Evolutionary conservation across 257 asterid genomes (phyloP).

Genomic region (Prunella vulgaris): DNA sequence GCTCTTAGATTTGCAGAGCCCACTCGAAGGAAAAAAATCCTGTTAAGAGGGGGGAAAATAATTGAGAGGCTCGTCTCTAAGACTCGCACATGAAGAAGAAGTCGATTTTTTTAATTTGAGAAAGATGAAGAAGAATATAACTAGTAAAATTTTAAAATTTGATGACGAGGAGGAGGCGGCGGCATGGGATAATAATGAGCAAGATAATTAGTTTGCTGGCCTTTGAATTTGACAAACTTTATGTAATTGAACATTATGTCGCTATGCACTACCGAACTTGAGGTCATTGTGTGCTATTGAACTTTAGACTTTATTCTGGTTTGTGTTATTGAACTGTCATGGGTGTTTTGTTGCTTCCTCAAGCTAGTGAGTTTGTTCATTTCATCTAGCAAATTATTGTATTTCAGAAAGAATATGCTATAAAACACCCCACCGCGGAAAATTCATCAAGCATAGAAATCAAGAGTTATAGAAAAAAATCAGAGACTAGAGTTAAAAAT

Average conservation of each 20-base stretch:
- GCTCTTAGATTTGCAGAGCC: neutral
- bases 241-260: neutral
- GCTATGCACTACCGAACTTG: neutral
- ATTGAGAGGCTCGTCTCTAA: too few species aligned
- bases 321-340: neutral
- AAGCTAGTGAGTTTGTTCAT: neutral
- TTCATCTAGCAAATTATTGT: conserved; percentile 2
- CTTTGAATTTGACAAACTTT: neutral
- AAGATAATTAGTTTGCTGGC: neutral
- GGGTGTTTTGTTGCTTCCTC: neutral
- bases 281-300: neutral
- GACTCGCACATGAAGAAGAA: too few species aligned
- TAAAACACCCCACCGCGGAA: neutral
- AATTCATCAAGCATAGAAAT: conserved; percentile 11
- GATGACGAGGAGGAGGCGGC: too few species aligned
- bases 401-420: neutral
- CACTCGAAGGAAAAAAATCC: neutral
- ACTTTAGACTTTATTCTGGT: neutral
- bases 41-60: too few species aligned
- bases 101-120: too few species aligned
- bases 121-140: too few species aligned
- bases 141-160: too few species aligned
- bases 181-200: neutral
- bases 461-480: neutral
- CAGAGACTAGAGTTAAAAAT: conserved; percentile 15